These are phyloP conservation scores for Leucosporidium creatinivorum DNA, from an alignment of 768 basidiomycete genomes.

Conservation along the genomic window DNA sequence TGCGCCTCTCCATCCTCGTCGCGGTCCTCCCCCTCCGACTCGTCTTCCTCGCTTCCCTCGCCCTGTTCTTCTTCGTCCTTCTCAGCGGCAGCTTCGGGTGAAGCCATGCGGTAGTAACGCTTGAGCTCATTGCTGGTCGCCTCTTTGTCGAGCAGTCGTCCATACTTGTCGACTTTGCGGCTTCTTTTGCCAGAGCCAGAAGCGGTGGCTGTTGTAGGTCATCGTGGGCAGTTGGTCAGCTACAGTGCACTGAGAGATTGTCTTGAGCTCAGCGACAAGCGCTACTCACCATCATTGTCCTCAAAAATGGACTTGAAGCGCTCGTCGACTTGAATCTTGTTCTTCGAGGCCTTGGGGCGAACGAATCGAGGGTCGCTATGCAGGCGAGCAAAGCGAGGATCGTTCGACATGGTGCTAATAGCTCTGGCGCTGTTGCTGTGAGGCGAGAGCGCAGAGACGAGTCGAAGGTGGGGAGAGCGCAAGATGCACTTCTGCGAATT, in stretches of 20 bases:
- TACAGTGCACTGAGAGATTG: neutral
- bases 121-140: conserved; percentile 44
- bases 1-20: conserved; percentile 21
- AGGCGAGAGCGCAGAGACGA: no score
- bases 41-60: neutral
- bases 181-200: conserved; percentile 1
- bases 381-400: conserved; percentile 79
- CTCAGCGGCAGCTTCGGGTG: conserved; percentile 36
- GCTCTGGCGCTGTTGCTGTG: no score
- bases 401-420: conserved; percentile 37
- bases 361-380: conserved; percentile 90
- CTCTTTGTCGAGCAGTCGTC: conserved; percentile 41
- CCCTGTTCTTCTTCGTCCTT: conserved; percentile 6
- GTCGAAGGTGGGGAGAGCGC: no score
- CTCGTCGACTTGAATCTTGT: conserved; percentile 82
- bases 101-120: conserved; percentile 44
- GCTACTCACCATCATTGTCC: conserved; percentile 22
- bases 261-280: no score
- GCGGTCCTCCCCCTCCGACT: neutral
- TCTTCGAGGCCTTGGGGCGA: conserved; percentile 64
- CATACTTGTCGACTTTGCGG: conserved; percentile 45
- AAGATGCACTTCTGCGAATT: no score
- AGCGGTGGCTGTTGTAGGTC: neutral
- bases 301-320: conserved; percentile 78
- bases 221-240: neutral